Evolutionary conservation across 1,284 basidiomycete species (phyloP).

Genomic region (Papiliotrema fonsecae): DNA sequence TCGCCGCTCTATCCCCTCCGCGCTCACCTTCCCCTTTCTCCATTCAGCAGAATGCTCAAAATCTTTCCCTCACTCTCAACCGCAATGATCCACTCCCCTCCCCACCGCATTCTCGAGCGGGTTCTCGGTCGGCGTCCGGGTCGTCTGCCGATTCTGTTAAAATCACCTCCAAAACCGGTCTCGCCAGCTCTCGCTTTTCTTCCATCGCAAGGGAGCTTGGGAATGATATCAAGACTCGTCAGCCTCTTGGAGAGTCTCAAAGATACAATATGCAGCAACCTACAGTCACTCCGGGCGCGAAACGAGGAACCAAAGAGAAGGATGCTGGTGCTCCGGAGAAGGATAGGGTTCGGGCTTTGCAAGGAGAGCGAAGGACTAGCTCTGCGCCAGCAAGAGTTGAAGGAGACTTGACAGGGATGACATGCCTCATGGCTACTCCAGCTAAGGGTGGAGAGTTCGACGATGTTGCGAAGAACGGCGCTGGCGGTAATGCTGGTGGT

Average conservation of each 20-base stretch:
- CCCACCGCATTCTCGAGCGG: slow-evolving; percentile 29
- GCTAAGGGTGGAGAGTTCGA: slow-evolving; percentile 36
- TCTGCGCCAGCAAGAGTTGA: slow-evolving; percentile 17
- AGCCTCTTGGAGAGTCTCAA: slow-evolving; percentile 27
- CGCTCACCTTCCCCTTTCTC: slow-evolving; percentile 23
- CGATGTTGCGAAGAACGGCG: slow-evolving; percentile 34
- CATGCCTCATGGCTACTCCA: slow-evolving; percentile 43
- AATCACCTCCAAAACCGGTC: slow-evolving; percentile 1
- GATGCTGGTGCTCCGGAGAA: not conserved
- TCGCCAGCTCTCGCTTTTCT: slow-evolving; percentile 10
- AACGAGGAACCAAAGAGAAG: slow-evolving; percentile 8
- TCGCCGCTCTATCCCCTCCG: slow-evolving; percentile 17
- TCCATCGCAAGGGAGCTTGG: slow-evolving; percentile 17
- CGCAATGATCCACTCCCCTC: slow-evolving; percentile 37
- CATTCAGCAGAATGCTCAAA: slow-evolving; percentile 39
- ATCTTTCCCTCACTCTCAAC: slow-evolving; percentile 45
- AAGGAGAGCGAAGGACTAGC: slow-evolving; percentile 7
- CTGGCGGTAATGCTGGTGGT: slow-evolving; percentile 28
- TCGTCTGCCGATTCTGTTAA: slow-evolving; percentile 1
- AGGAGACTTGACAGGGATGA: slow-evolving; percentile 44
- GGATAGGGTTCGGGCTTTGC: not conserved
- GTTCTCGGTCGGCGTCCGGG: slow-evolving; percentile 9
- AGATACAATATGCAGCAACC: slow-evolving; percentile 24
- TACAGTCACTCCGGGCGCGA: not conserved
- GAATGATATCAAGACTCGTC: slow-evolving; percentile 14